These are phyloP conservation scores for Kodamaea plutei DNA, from an alignment of 1,139 yeast species.

Conservation along the genomic window DNA sequence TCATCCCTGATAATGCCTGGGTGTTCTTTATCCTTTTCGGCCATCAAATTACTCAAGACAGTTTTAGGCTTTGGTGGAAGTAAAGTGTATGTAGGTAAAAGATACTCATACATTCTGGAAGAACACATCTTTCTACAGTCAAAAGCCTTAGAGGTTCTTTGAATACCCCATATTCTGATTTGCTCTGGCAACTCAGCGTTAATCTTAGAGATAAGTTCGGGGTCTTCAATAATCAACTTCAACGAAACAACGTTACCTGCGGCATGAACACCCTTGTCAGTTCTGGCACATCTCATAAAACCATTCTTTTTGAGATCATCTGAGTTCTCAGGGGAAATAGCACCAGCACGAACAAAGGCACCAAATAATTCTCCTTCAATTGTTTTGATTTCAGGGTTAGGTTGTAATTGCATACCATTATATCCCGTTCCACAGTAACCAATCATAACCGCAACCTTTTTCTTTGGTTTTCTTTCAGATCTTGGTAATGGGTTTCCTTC, in stretches of 20 bases:
- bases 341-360: conserved; percentile 87
- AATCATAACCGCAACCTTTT: conserved; percentile 85
- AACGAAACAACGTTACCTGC: conserved; percentile 92
- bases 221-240: conserved; percentile 85
- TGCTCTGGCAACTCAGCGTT: conserved; percentile 76
- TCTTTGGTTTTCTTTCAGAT: conserved; percentile 71
- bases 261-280: conserved; percentile 99
- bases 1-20: conserved; percentile 64
- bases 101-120: conserved; percentile 87
- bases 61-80: conserved; percentile 84
- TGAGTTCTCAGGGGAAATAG: conserved; percentile 83
- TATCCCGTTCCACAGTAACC: conserved; percentile 99
- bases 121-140: conserved; percentile 96
- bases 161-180: conserved; percentile 89
- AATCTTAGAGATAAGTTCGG: conserved; percentile 68
- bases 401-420: conserved; percentile 88
- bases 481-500: conserved; percentile 56
- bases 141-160: conserved; percentile 83
- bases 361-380: conserved; percentile 87
- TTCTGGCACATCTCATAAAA: conserved; percentile 94
- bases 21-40: conserved; percentile 45
- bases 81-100: conserved; percentile 85
- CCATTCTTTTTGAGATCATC: conserved; percentile 87
- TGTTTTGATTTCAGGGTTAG: conserved; percentile 82
- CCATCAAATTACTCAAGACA: conserved; percentile 56